A percentile compares a stretch with the other conserved stretches of the same genome.
Conservation (phyloP, 352 stramenopile genomes). For the Pythium dissimile region DNA sequence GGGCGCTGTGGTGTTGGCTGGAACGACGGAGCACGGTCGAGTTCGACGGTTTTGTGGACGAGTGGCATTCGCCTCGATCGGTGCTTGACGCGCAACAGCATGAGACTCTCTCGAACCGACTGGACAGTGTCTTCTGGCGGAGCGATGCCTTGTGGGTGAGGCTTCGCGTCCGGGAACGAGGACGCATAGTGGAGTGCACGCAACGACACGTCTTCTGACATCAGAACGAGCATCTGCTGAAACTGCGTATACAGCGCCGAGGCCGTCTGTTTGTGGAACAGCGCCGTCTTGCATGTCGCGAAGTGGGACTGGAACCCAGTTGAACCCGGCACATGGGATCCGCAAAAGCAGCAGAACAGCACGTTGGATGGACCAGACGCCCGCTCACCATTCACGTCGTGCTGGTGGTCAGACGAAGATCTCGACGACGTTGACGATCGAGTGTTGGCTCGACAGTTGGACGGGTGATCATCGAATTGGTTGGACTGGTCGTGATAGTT, state of each 20-base stretch:
- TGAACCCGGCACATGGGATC: conserved; percentile 30
- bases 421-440: conserved; percentile 19
- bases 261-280: conserved; percentile 50
- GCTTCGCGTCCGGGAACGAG: conserved; percentile 51
- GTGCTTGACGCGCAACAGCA: conserved; percentile 21
- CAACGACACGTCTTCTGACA: conserved; percentile 64
- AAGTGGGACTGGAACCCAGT: conserved; percentile 46
- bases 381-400: background rate
- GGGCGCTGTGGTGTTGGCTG: background rate
- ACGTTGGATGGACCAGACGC: conserved; percentile 9
- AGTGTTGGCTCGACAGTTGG: background rate
- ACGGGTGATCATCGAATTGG: too few relatives aligned
- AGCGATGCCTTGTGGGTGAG: conserved; percentile 15
- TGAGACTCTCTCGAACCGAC: conserved; percentile 23
- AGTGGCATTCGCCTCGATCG: conserved; percentile 13
- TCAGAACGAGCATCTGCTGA: conserved; percentile 50
- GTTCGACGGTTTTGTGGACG: conserved; percentile 1
- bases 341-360: conserved; percentile 82
- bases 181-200: conserved; percentile 71
- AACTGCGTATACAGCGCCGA: conserved; percentile 62
- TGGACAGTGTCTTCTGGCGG: background rate
- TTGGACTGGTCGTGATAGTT: too few relatives aligned
- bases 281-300: conserved; percentile 37
- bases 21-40: conserved; percentile 4
- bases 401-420: conserved; percentile 4